Evolutionary conservation across 2,329 filamentous ascomycete genomes (phyloP).

Genomic region (Esteya vermicola): DNA sequence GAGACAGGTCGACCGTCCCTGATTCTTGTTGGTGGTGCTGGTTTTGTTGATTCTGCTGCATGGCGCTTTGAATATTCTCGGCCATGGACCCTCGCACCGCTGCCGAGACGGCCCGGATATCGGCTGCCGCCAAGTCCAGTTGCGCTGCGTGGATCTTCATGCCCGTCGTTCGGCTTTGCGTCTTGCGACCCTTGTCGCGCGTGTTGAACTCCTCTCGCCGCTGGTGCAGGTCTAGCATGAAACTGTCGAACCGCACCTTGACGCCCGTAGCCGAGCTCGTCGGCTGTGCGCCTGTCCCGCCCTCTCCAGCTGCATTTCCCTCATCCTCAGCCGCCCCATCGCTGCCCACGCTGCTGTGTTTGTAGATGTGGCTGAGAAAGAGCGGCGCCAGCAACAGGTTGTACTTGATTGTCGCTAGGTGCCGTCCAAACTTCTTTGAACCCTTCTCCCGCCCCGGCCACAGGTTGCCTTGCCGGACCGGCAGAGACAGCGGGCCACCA

Average conservation of each 20-base stretch:
- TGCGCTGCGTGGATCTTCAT: constrained; percentile 96
- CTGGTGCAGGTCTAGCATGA: constrained; percentile 94
- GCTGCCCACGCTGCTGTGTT: constrained; percentile 90
- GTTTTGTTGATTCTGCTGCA: no score
- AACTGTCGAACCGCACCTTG: constrained; percentile 89
- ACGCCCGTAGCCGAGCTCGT: constrained; percentile 86
- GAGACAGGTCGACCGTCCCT: constrained; percentile 51
- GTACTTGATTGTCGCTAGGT: constrained; percentile 98
- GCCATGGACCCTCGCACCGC: constrained; percentile 69
- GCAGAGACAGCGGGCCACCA: constrained; percentile 84
- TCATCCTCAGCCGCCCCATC: constrained; percentile 61
- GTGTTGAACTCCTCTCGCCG: constrained; percentile 84
- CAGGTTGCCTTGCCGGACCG: constrained; percentile 78
- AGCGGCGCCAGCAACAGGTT: constrained; percentile 82
- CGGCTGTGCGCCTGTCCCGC: no score
- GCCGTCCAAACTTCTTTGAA: constrained; percentile 95
- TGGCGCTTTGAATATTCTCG: constrained; percentile 51
- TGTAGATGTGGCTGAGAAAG: constrained; percentile 95
- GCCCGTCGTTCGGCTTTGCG: constrained; percentile 68
- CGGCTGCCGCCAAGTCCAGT: constrained; percentile 78
- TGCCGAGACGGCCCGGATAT: constrained; percentile 86
- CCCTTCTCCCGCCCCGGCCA: constrained; percentile 92
- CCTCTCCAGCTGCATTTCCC: no score
- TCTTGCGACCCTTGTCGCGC: constrained; percentile 59
- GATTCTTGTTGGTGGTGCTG: constrained; percentile 22